Conservation (phyloP, 768 basidiomycete genomes). For the Hortiboletus campestris region DNA sequence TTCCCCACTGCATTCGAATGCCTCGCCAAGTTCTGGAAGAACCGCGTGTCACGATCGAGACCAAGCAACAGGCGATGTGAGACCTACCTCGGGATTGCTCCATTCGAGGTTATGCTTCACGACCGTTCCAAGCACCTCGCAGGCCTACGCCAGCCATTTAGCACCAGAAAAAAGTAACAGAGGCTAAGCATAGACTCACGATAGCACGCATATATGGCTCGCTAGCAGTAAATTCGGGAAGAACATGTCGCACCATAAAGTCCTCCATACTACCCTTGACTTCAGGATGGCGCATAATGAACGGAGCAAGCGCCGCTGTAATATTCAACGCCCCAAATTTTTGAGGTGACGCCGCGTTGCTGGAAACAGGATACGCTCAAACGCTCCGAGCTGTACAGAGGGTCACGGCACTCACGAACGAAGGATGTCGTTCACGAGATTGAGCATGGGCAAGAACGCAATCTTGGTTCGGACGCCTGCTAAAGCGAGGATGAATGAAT, state of each 20-base stretch:
- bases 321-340: conserved; percentile 86
- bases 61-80: background rate
- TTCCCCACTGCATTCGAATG: conserved; percentile 65
- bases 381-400: background rate
- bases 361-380: conserved; percentile 17
- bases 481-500: conserved; percentile 75
- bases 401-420: conserved; percentile 46
- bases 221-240: conserved; percentile 62
- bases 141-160: conserved; percentile 49
- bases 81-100: conserved; percentile 57
- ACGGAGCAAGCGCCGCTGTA: conserved; percentile 68
- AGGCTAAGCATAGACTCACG: conserved; percentile 42
- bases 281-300: conserved; percentile 83
- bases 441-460: conserved; percentile 79
- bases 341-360: conserved; percentile 56
- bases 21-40: conserved; percentile 53
- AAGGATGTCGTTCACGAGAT: conserved; percentile 73
- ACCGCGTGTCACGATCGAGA: background rate
- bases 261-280: conserved; percentile 75
- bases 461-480: conserved; percentile 77
- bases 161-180: background rate
- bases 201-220: conserved; percentile 78
- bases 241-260: conserved; percentile 71
- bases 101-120: conserved; percentile 68
- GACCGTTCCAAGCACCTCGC: conserved; percentile 75